phyloP scores from a whole-genome alignment of 306 rosid species.

The Ceratonia siliqua region DNA sequence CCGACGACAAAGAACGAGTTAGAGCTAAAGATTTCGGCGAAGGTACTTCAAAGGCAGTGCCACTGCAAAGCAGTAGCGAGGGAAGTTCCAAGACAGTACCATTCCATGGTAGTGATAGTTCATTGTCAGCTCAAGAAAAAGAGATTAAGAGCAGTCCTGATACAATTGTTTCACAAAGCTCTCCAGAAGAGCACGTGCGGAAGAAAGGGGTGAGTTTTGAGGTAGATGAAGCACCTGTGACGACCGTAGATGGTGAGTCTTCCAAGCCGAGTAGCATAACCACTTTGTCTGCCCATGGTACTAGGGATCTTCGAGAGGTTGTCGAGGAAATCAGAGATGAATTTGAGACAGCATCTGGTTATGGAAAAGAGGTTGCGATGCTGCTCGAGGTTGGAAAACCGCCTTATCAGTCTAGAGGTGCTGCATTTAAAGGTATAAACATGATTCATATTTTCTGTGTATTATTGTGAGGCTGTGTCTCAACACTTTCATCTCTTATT shows the following conservation, averaged over 20 bases:
- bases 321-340: constrained; percentile 85
- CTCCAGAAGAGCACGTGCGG: constrained; percentile 47
- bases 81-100: constrained; percentile 65
- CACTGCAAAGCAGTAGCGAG: constrained; percentile 50
- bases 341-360: constrained; percentile 77
- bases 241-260: constrained; percentile 65
- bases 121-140: constrained; percentile 46
- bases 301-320: constrained; percentile 83
- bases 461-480: neutral
- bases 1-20: constrained; percentile 32
- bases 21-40: constrained; percentile 55
- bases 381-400: constrained; percentile 88
- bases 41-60: constrained; percentile 73
- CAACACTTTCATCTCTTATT: neutral
- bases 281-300: constrained; percentile 69
- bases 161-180: constrained; percentile 48
- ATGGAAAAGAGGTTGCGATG: constrained; percentile 84
- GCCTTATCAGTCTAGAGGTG: constrained; percentile 69
- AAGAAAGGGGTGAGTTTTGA: constrained; percentile 87
- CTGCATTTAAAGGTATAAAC: constrained; percentile 69
- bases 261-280: constrained; percentile 75
- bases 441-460: neutral
- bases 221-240: constrained; percentile 51
- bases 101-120: constrained; percentile 50
- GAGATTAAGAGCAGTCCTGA: constrained; percentile 70